Base-by-base conservation (phyloP, 768 basidiomycete species). In the Gloeophyllum trabeum region DNA sequence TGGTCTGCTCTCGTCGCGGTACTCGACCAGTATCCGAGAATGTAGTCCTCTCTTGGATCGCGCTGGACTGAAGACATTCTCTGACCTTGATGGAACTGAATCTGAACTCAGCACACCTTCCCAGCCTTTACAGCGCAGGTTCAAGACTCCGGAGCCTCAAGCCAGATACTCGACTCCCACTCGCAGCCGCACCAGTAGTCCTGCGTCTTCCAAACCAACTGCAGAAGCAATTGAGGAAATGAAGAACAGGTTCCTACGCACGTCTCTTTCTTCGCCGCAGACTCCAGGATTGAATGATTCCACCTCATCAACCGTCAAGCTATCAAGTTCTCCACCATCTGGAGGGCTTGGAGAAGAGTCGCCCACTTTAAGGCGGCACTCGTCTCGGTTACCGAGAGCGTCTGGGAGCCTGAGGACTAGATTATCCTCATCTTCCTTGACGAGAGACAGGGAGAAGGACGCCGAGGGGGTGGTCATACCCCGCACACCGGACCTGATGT, bases 191-290 rank as follows among this genome's bases (percentile, higher is more conserved):
- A 56, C 61, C 37, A 53, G 54, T 3, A 60, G 58, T 42, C 61
- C 62, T 19, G 55, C 61, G 16, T 44, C 51, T n/a, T 53, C 44
- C 50, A 46, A 19, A 18, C 63, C 68, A 5, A 69, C 70, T 4
- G 53, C 61, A 21, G 73, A 75, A 19, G 74, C 75, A 2, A 62
- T 79, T 36, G 71, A 79, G 53, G 73, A 78, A 50, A 76, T 81
- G 74, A 82, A 79, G 57, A 66, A 60, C 49, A 62, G 76, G 30
- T 71, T 79, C 48, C 55, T 76, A 41, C 55, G 54, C 19, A 50
- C 61, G 6, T 56, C 62, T 12, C 51, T 54, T 10, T 44, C 41
- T 22, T 48, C 51, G 13, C 43, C 53, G 39, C 26, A 51, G 42
- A 40, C 41, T 28, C 49, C 42, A 52, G 48, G 40, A 19, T 43